Evolutionary conservation across 495 filamentous ascomycete genomes (phyloP).

Genomic region (Clohesyomyces aquaticus): DNA sequence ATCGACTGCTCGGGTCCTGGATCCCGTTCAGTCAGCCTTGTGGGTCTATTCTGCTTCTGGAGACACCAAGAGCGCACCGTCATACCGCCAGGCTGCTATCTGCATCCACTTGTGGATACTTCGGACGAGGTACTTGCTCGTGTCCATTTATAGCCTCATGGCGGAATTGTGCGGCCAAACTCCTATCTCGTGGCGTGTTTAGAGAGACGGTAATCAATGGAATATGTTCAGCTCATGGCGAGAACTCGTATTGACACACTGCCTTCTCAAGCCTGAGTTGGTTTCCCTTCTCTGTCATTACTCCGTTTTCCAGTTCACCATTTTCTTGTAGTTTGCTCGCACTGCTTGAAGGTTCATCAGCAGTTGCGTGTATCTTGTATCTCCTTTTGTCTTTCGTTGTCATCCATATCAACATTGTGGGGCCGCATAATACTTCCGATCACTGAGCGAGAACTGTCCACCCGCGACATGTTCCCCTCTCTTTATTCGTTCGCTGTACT

Average conservation of each 20-base stretch:
- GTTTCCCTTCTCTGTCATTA: neutral
- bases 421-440: neutral
- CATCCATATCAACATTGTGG: neutral
- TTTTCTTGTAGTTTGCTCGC: neutral
- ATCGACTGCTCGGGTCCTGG: no score
- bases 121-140: neutral
- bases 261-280: neutral
- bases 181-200: neutral
- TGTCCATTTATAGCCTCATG: neutral
- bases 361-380: neutral
- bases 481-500: neutral
- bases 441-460: neutral
- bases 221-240: neutral
- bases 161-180: neutral
- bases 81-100: neutral
- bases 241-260: neutral
- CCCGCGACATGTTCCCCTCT: neutral
- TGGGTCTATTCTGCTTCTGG: neutral
- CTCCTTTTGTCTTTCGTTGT: neutral
- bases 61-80: neutral
- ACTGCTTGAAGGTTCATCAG: neutral
- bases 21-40: no score
- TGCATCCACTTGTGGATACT: neutral
- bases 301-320: neutral
- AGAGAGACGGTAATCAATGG: neutral